phyloP scores from a whole-genome alignment of 2,329 filamentous ascomycete species.

The Verticillium nonalfalfae region DNA sequence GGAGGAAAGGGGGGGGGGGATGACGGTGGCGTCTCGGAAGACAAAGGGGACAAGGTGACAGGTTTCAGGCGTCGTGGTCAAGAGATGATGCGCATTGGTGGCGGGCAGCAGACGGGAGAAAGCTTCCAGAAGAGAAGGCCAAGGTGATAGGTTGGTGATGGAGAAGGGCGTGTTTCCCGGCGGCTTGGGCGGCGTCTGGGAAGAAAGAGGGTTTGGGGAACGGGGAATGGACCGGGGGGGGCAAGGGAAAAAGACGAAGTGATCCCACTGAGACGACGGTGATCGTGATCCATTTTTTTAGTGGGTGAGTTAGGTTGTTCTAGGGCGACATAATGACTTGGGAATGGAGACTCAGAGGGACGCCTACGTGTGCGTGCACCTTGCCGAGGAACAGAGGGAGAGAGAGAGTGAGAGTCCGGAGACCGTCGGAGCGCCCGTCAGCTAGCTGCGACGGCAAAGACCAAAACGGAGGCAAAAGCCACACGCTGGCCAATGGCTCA shows the following conservation, averaged over 20 bases:
- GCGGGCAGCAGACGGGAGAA: conserved; percentile 1
- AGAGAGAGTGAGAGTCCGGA: neutral
- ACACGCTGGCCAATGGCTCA: neutral
- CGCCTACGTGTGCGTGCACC: neutral
- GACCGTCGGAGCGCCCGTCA: neutral
- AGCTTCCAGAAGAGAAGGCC: conserved; percentile 4
- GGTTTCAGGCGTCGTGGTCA: conserved; percentile 6
- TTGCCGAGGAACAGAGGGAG: neutral
- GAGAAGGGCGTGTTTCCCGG: neutral
- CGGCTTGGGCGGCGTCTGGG: neutral
- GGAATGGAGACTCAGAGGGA: neutral
- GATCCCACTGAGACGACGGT: neutral
- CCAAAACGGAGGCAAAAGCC: neutral
- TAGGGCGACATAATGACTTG: neutral
- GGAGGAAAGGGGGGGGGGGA: neutral
- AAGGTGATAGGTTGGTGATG: neutral
- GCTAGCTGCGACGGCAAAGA: neutral
- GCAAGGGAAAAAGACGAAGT: neutral
- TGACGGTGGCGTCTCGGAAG: neutral
- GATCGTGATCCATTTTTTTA: neutral
- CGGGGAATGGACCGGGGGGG: neutral
- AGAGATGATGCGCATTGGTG: neutral
- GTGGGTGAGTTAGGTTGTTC: neutral
- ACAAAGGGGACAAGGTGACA: conserved; percentile 5
- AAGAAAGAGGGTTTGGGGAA: neutral